phyloP scores from a whole-genome alignment of 495 filamentous ascomycete species.

The Pyronema domesticum region DNA sequence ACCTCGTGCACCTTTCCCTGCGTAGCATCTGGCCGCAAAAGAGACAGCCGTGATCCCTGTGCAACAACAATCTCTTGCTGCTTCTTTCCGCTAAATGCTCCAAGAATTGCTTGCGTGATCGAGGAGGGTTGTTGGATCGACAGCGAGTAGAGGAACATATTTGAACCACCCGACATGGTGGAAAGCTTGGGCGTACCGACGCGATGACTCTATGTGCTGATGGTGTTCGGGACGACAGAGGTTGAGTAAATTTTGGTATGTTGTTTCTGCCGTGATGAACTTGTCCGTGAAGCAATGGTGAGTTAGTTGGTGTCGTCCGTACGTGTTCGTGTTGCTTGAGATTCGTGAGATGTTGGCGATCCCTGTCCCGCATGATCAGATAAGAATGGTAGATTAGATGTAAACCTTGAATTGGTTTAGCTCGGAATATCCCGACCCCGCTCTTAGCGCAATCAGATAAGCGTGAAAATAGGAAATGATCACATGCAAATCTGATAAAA shows the following conservation, averaged over 20 bases:
- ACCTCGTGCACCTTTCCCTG: conserved; percentile 72
- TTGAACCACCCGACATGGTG: conserved; percentile 90
- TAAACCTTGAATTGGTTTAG: too few species aligned
- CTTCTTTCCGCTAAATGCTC: conserved; percentile 84
- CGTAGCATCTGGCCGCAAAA: conserved; percentile 68
- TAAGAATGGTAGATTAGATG: too few species aligned
- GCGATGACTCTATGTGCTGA: neutral
- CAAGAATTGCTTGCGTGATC: conserved; percentile 73
- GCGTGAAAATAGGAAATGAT: neutral
- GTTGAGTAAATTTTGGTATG: neutral
- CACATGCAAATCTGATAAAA: neutral
- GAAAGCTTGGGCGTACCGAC: neutral
- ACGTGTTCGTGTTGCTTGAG: neutral
- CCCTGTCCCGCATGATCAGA: neutral
- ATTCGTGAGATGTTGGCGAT: neutral
- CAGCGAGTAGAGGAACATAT: conserved; percentile 94
- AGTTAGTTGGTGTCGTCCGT: neutral
- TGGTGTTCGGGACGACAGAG: neutral
- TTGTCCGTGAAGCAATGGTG: neutral
- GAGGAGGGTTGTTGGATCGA: conserved; percentile 83
- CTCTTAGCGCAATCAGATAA: neutral
- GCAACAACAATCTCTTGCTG: conserved; percentile 94
- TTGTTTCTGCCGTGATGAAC: neutral
- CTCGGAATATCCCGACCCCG: too few species aligned
- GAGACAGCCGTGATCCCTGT: conserved; percentile 71